Base-by-base conservation (phyloP, 2,329 filamentous ascomycete species). In the Nannizziopsis barbatae region DNA sequence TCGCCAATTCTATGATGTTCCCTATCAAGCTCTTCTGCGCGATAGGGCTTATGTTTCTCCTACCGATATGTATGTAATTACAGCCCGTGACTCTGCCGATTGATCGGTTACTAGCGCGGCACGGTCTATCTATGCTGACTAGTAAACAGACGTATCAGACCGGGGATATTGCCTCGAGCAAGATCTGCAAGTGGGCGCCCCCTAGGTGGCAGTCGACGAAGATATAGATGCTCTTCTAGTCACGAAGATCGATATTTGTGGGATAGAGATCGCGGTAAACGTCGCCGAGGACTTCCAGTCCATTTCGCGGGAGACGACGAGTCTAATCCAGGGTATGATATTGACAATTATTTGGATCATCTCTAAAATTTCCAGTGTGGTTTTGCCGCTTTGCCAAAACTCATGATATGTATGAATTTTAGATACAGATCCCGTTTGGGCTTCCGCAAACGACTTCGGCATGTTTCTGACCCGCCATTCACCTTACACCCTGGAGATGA, bases 371-470 rank as follows among this genome's bases (percentile, higher is more conserved):
- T 22, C 27, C 27, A 15, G 5, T 3, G 3, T 6, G 3, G 17
- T 32, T 12, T 7, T 17, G 17, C 15, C 14, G 22, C 2, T 22
- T 32, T 41, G 14, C 11, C 22, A 18, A 18, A 9, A 18, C 14
- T 40, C 18, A 36, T 39, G 11, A 27, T n/a, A 31, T 14, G 30
- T 38, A 15, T 10, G 11, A 32, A 17, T 36, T 9, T 27, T n/a
- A 47, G 38, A 12, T 47, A 35, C 32, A 47, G 45, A 42, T 47
- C 45, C 9, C 45, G 45, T n/a, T 47, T 37, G 4, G 41, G 7
- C 12, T 36, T 6, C 38, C 45, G 45, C 3, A 22, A 11, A 38
- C 45, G 45, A 12, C 5, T n/a, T 14, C 30, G 45, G 10, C 38
- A 14, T 6, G 27, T 17, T 7, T 22, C 38, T 2, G n/a, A 31